Percentiles rank a stretch among this genome's conserved stretches.
phyloP scores from a whole-genome alignment of 78 protist genomes.

The Guillardia theta region DNA sequence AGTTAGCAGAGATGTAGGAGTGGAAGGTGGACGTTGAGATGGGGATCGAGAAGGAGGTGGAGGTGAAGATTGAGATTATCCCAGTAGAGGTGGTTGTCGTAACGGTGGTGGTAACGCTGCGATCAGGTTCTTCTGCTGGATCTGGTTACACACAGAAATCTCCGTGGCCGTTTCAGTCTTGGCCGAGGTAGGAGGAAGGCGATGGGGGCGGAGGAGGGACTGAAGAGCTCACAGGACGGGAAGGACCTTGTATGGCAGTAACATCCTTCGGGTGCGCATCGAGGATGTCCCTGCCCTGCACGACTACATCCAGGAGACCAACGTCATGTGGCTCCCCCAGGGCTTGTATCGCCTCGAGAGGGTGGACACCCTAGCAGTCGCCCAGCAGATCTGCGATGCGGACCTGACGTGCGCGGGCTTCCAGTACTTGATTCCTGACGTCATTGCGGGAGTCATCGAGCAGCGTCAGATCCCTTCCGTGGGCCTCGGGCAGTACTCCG shows the following conservation, averaged over 20 bases:
- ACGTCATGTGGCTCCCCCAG: neutral
- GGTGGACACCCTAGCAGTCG: too few relatives aligned
- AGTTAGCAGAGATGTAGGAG: too few relatives aligned
- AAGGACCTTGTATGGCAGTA: neutral
- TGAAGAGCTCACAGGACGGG: neutral
- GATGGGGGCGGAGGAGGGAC: neutral
- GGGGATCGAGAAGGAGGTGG: too few relatives aligned
- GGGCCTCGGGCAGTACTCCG: neutral
- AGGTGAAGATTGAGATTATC: too few relatives aligned
- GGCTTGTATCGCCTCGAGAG: neutral
- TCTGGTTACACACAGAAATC: too few relatives aligned
- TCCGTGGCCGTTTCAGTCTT: neutral
- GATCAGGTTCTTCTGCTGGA: too few relatives aligned
- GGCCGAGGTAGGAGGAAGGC: neutral
- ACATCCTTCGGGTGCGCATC: neutral
- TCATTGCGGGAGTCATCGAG: neutral
- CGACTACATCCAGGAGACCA: neutral
- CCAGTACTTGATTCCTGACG: neutral
- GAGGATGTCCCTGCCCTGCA: neutral
- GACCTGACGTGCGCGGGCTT: slow-evolving; percentile 2
- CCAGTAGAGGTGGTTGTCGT: too few relatives aligned
- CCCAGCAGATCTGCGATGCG: neutral
- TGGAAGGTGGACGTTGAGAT: too few relatives aligned
- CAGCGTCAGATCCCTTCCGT: neutral
- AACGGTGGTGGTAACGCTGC: too few relatives aligned